Conservation (phyloP, 768 basidiomycete species). For the Hemileccinum rubropunctum region DNA sequence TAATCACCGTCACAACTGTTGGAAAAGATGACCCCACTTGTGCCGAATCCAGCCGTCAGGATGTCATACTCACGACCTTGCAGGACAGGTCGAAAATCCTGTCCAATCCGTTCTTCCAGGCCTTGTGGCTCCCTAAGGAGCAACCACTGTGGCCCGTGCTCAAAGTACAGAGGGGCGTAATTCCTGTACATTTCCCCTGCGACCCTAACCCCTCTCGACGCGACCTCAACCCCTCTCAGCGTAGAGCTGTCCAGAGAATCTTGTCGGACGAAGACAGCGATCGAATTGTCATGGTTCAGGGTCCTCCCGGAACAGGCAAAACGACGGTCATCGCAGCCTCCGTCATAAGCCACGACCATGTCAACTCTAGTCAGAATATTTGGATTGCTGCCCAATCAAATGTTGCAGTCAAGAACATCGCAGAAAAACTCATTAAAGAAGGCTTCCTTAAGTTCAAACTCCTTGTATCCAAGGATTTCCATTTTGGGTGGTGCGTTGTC, state of each 20-base stretch:
- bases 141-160: conserved; percentile 14
- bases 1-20: conserved; percentile 42
- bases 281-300: conserved; percentile 29
- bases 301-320: conserved; percentile 45
- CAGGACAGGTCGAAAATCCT: conserved; percentile 16
- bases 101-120: conserved; percentile 23
- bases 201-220: conserved; percentile 28
- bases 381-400: conserved; percentile 50
- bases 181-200: background rate
- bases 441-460: conserved; percentile 36
- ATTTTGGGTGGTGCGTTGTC: conserved; percentile 41
- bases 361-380: conserved; percentile 16
- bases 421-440: conserved; percentile 39
- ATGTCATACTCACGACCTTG: conserved; percentile 22
- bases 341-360: conserved; percentile 22
- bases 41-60: conserved; percentile 42
- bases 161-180: background rate
- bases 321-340: conserved; percentile 42
- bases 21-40: conserved; percentile 54
- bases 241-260: conserved; percentile 27
- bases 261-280: conserved; percentile 22
- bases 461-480: conserved; percentile 46
- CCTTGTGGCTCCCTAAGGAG: conserved; percentile 27
- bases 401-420: conserved; percentile 53
- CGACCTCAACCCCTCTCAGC: conserved; percentile 29